Percentiles rank a stretch among this genome's conserved stretches.
Conservation (phyloP, 2,329 filamentous ascomycete genomes). For the Phialophora macrospora region DNA sequence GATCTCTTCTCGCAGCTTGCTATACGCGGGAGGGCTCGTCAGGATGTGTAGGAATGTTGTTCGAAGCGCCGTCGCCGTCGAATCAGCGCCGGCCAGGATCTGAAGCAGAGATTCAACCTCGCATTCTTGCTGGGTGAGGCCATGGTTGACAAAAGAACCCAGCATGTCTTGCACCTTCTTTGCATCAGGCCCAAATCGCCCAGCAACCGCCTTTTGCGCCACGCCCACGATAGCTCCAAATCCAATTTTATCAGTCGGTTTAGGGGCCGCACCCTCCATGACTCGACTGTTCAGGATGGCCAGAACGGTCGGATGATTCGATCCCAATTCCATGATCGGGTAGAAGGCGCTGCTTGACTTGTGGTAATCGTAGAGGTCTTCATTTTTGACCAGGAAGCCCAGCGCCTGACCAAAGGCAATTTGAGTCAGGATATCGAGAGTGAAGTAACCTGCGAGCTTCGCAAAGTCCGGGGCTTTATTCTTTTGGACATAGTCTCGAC, state of each 20-base stretch:
- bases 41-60: slow-evolving; percentile 26
- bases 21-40: slow-evolving; percentile 23
- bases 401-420: slow-evolving; percentile 31
- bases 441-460: slow-evolving; percentile 25
- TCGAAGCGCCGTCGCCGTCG: slow-evolving; percentile 17
- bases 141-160: slow-evolving; percentile 42
- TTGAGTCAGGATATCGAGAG: slow-evolving; percentile 32
- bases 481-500: slow-evolving; percentile 19
- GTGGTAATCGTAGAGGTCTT: slow-evolving; percentile 33
- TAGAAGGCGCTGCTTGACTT: slow-evolving; percentile 20
- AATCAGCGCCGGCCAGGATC: slow-evolving; percentile 25
- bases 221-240: slow-evolving; percentile 33
- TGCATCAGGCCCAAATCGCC: slow-evolving; percentile 34
- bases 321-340: slow-evolving; percentile 28
- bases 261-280: slow-evolving; percentile 26
- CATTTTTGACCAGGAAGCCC: slow-evolving; percentile 29
- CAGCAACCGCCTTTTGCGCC: slow-evolving; percentile 34
- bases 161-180: slow-evolving; percentile 41
- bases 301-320: slow-evolving; percentile 22
- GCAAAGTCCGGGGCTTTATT: slow-evolving; percentile 29
- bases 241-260: slow-evolving; percentile 27
- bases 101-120: slow-evolving; percentile 29
- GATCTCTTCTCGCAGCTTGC: slow-evolving; percentile 29
- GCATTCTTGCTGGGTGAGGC: slow-evolving; percentile 24
- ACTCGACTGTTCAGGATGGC: slow-evolving; percentile 20